phyloP scores from a whole-genome alignment of 2,329 filamentous ascomycete genomes.

The Pezicula rhizophila region DNA sequence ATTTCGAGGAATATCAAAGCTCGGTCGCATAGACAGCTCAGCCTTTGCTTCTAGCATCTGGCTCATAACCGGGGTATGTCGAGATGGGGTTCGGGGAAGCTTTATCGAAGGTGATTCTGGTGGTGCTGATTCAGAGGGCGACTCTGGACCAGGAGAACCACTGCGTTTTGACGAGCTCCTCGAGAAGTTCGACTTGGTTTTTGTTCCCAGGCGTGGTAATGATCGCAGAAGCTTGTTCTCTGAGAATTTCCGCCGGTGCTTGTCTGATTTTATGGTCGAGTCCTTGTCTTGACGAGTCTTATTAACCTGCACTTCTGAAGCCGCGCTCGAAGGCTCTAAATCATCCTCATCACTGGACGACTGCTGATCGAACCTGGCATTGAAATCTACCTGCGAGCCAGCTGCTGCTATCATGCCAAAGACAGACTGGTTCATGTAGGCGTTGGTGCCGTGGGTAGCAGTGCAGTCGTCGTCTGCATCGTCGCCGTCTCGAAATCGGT shows the following conservation, averaged over 20 bases:
- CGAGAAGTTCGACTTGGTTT: conserved; percentile 30
- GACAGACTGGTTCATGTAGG: conserved; percentile 79
- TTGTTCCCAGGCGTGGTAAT: conserved; percentile 47
- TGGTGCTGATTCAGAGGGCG: conserved; percentile 26
- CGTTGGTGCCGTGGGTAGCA: conserved; percentile 42
- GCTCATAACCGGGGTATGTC: conserved; percentile 67
- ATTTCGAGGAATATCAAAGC: conserved; percentile 42
- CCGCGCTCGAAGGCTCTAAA: conserved; percentile 12
- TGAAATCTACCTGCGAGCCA: conserved; percentile 76
- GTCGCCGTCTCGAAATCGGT: conserved; percentile 50
- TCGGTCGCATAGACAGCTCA: conserved; percentile 53
- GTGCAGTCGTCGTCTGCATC: conserved; percentile 57
- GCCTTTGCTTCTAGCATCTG: conserved; percentile 69
- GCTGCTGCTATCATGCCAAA: conserved; percentile 89
- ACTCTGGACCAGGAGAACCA: conserved; percentile 14
- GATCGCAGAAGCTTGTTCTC: conserved; percentile 61
- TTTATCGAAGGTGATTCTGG: conserved; percentile 17
- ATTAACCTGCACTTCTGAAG: conserved; percentile 16
- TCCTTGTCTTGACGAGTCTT: conserved; percentile 27
- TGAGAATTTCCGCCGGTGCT: conserved; percentile 55
- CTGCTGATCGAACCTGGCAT: conserved; percentile 69
- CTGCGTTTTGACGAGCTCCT: conserved; percentile 27
- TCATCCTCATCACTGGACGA: conserved; percentile 64
- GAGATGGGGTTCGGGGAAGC: conserved; percentile 31
- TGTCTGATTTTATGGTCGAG: conserved; percentile 28